These are phyloP conservation scores for Shiraia sp. DNA, from an alignment of 2,329 filamentous ascomycete species.

Conservation along the genomic window DNA sequence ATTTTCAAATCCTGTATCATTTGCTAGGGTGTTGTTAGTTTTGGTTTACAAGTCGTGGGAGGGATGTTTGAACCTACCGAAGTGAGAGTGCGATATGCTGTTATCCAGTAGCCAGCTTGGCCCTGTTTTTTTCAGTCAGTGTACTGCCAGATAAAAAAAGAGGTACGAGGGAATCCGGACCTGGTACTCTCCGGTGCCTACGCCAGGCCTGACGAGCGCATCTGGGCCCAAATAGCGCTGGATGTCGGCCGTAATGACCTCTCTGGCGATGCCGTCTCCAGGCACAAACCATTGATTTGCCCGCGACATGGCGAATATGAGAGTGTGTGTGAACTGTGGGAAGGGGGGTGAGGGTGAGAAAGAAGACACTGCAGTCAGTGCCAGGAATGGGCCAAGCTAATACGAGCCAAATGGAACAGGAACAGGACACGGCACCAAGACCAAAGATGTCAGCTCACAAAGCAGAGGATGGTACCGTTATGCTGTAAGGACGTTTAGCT, in stretches of 20 bases:
- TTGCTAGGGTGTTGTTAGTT: constrained; percentile 41
- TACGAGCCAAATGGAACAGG: constrained; percentile 34
- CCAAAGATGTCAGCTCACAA: constrained; percentile 26
- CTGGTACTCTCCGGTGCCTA: constrained; percentile 50
- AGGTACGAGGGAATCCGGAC: constrained; percentile 36
- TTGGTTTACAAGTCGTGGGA: background rate
- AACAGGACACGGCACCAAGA: constrained; percentile 31
- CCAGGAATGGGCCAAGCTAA: constrained; percentile 38
- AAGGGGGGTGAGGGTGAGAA: constrained; percentile 31
- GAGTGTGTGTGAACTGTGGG: no score
- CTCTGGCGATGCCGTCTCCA: constrained; percentile 55
- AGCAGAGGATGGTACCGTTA: constrained; percentile 28
- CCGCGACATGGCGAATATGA: constrained; percentile 35
- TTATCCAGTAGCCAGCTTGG: constrained; percentile 55
- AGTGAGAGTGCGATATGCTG: constrained; percentile 55
- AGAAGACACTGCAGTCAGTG: constrained; percentile 44
- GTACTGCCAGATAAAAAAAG: constrained; percentile 5
- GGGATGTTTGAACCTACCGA: constrained; percentile 42
- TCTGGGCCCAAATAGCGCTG: constrained; percentile 56
- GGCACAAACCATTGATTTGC: constrained; percentile 55
- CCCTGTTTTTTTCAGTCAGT: constrained; percentile 40
- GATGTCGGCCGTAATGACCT: constrained; percentile 58
- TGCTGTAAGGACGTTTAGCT: constrained; percentile 27
- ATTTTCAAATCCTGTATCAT: constrained; percentile 55
- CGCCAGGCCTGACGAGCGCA: constrained; percentile 54